Evolutionary conservation across 257 asterid species (phyloP).

Genomic region (Lithospermum erythrorhizon): DNA sequence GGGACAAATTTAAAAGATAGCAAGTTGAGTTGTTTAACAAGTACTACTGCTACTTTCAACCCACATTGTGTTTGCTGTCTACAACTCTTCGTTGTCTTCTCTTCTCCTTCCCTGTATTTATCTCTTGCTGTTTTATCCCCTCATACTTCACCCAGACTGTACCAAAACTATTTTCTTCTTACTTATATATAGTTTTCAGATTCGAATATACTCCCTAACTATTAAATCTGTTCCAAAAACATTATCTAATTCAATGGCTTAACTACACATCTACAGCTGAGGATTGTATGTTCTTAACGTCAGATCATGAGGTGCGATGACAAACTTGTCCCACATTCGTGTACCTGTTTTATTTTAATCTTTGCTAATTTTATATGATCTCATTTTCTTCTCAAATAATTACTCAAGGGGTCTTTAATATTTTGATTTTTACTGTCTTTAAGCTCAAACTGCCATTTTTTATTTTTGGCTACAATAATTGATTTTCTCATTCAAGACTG

Average conservation of each 20-base stretch:
- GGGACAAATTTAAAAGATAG: no score
- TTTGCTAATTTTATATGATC: not conserved
- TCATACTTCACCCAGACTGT: slow-evolving; percentile 4
- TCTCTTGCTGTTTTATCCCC: not conserved
- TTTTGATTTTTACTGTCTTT: not conserved
- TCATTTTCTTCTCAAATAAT: not conserved
- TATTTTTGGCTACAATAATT: not conserved
- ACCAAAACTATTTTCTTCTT: not conserved
- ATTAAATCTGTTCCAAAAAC: not conserved
- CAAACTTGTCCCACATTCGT: not conserved
- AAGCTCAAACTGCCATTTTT: not conserved
- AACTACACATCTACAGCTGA: slow-evolving; percentile 4
- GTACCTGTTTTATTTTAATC: not conserved
- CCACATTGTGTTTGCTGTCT: slow-evolving; percentile 9
- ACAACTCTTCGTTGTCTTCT: slow-evolving; percentile 13
- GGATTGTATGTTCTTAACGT: not conserved
- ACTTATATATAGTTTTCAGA: not conserved
- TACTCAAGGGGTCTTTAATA: not conserved
- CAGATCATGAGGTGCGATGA: slow-evolving; percentile 25
- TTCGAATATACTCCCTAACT: not conserved
- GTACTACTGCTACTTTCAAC: slow-evolving; percentile 10
- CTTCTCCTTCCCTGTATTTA: not conserved
- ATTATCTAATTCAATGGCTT: not conserved
- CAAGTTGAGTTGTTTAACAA: no score
- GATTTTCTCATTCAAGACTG: not conserved